phyloP scores from a whole-genome alignment of 257 asterid genomes.

The Catharanthus roseus region DNA sequence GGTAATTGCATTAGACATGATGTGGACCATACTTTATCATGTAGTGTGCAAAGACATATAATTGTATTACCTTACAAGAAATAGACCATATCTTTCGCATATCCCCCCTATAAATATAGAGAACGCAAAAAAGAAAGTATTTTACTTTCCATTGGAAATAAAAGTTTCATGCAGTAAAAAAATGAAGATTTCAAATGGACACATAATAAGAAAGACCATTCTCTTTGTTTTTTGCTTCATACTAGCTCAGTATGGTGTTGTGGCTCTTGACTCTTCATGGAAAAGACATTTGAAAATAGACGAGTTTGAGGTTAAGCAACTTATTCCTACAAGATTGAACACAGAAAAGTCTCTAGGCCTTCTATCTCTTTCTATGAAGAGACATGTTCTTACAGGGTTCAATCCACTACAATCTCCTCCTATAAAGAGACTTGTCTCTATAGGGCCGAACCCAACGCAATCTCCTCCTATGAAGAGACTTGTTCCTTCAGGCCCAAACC shows the following conservation, averaged over 20 bases:
- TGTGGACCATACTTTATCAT: no score
- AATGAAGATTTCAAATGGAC: neutral
- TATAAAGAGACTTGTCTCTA: neutral
- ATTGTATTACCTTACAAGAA: no score
- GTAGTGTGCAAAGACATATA: no score
- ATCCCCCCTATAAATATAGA: neutral
- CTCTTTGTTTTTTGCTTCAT: neutral
- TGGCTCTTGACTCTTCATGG: neutral
- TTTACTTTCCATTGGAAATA: no score
- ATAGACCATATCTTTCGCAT: neutral
- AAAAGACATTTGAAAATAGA: neutral
- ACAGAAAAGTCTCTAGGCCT: neutral
- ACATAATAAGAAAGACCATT: neutral
- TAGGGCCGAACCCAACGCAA: neutral
- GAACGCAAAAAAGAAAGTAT: neutral
- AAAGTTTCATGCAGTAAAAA: neutral
- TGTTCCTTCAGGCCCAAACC: no score
- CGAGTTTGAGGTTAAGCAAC: neutral
- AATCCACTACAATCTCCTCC: neutral
- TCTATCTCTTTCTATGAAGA: neutral
- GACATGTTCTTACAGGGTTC: neutral
- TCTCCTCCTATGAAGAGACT: neutral
- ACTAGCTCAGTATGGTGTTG: neutral
- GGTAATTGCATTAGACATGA: no score
- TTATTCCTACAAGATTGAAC: neutral